phyloP scores from a whole-genome alignment of 2,329 filamentous ascomycete species.

The Truncatella angustata region DNA sequence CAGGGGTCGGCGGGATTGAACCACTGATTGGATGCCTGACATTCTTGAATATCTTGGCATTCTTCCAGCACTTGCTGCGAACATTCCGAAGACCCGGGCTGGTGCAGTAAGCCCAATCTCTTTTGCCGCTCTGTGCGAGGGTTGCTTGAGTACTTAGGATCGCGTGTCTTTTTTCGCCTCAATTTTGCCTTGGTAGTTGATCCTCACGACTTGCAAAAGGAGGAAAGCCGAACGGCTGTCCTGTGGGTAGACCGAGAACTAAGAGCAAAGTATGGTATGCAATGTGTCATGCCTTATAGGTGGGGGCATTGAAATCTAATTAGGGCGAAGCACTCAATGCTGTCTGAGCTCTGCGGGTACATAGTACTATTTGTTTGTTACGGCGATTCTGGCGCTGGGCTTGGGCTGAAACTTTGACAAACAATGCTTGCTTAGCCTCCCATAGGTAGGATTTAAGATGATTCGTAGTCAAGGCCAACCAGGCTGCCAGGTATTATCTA shows the following conservation, averaged over 20 bases:
- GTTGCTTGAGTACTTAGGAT: too few relatives aligned
- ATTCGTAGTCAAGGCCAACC: too few relatives aligned
- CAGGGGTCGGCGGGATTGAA: not conserved
- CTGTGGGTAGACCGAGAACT: not conserved
- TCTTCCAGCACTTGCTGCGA: slow-evolving; percentile 5
- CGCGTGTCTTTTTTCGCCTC: too few relatives aligned
- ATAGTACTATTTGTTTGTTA: too few relatives aligned
- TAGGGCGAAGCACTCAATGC: not conserved
- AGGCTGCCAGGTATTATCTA: too few relatives aligned
- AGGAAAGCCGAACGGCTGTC: too few relatives aligned
- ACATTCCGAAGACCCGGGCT: slow-evolving; percentile 1
- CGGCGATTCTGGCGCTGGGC: too few relatives aligned
- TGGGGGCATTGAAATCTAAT: slow-evolving; percentile 4
- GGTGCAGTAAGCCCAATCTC: not conserved
- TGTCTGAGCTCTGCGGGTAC: not conserved
- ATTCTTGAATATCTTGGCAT: not conserved
- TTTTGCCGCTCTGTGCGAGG: not conserved
- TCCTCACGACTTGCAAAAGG: too few relatives aligned
- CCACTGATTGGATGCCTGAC: slow-evolving; percentile 2
- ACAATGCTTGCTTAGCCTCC: too few relatives aligned
- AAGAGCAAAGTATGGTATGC: not conserved
- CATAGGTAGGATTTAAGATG: too few relatives aligned
- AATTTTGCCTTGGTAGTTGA: too few relatives aligned
- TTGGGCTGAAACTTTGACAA: too few relatives aligned
- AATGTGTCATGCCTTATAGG: not conserved